phyloP scores from a whole-genome alignment of 1,284 basidiomycete genomes.

The Sporisorium sorghi region DNA sequence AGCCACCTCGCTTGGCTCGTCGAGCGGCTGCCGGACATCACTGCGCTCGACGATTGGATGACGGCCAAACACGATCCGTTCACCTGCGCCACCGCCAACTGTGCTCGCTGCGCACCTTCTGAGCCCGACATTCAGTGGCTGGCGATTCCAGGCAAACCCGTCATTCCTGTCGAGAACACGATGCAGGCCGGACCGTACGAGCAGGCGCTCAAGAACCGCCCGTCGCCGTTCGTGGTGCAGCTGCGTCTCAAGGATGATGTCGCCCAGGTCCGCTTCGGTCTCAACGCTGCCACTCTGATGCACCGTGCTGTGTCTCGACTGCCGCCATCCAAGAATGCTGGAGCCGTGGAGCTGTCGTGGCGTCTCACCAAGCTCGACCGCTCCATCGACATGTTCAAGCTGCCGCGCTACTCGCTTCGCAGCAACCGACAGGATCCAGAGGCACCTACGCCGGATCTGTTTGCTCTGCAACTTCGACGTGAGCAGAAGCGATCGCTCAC shows the following conservation, averaged over 20 bases:
- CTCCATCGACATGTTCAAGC: conserved; percentile 71
- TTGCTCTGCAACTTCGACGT: conserved; percentile 76
- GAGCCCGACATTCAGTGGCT: conserved; percentile 82
- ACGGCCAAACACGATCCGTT: conserved; percentile 31
- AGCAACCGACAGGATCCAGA: conserved; percentile 83
- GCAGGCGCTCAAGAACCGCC: conserved; percentile 84
- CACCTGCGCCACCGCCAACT: conserved; percentile 67
- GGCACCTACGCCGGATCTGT: conserved; percentile 82
- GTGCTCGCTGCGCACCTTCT: conserved; percentile 82
- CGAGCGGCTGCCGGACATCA: conserved; percentile 49
- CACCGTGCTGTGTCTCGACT: conserved; percentile 87
- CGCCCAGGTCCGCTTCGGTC: conserved; percentile 83
- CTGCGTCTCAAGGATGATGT: conserved; percentile 76
- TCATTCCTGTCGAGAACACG: conserved; percentile 56
- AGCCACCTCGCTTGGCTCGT: conserved; percentile 56
- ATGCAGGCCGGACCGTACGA: conserved; percentile 59
- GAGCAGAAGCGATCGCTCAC: conserved; percentile 90
- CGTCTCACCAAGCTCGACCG: conserved; percentile 82
- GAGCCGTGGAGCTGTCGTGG: conserved; percentile 76
- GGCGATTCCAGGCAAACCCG: conserved; percentile 40
- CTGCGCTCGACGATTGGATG: conserved; percentile 50
- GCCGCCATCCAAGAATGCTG: conserved; percentile 72
- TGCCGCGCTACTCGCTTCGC: conserved; percentile 75
- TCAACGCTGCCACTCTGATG: conserved; percentile 86
- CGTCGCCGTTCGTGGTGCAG: conserved; percentile 87